Conservation (phyloP, 2,329 filamentous ascomycete species). For the Fusarium sterilihyphosum region DNA sequence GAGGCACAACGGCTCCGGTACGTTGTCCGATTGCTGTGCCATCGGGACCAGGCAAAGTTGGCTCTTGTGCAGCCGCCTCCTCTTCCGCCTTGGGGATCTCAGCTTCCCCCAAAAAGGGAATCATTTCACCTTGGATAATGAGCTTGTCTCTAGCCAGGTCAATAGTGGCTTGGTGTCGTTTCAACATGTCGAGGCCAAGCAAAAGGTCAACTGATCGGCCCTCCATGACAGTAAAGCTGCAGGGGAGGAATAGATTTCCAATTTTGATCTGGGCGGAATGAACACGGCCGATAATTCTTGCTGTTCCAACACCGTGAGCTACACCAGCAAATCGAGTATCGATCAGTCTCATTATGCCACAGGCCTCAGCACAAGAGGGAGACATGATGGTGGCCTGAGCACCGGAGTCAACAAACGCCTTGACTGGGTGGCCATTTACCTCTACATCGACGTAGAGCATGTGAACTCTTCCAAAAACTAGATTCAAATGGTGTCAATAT, state of each 20-base stretch:
- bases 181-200: slow-evolving; percentile 95
- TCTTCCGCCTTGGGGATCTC: slow-evolving; percentile 92
- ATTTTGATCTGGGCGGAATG: slow-evolving; percentile 97
- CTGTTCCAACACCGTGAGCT: slow-evolving; percentile 92
- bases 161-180: slow-evolving; percentile 92
- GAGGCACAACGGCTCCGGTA: slow-evolving; percentile 75
- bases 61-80: slow-evolving; percentile 79
- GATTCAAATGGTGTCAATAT: slow-evolving; percentile 4
- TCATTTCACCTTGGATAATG: slow-evolving; percentile 86
- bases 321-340: slow-evolving; percentile 93
- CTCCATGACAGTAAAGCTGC: slow-evolving; percentile 99
- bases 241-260: slow-evolving; percentile 85
- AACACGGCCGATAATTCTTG: slow-evolving; percentile 92
- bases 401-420: slow-evolving; percentile 96
- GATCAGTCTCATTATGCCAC: slow-evolving; percentile 95
- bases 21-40: slow-evolving; percentile 89
- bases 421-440: slow-evolving; percentile 91
- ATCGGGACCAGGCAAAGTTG: slow-evolving; percentile 83
- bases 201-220: slow-evolving; percentile 95
- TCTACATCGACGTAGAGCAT: slow-evolving; percentile 97
- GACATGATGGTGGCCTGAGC: slow-evolving; percentile 99
- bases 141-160: slow-evolving; percentile 87
- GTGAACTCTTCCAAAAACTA: slow-evolving; percentile 93
- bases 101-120: slow-evolving; percentile 89
- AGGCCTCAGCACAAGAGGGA: slow-evolving; percentile 87